Evolutionary conservation across 1,139 yeast genomes (phyloP).

Genomic region (Saccharomycopsis phalli): DNA sequence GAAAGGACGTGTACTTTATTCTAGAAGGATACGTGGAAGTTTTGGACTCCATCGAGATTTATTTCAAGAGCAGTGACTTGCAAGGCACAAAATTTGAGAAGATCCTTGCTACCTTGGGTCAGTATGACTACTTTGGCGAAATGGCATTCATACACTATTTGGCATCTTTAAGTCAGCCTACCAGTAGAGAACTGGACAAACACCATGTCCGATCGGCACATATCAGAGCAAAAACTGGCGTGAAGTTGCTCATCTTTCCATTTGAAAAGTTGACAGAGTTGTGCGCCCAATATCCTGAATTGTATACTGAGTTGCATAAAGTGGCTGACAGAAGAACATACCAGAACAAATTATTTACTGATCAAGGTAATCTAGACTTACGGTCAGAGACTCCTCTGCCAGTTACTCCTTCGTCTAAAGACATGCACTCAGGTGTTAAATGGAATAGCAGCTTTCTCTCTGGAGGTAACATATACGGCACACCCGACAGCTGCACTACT

Average conservation of each 20-base stretch:
- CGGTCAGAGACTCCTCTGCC: background rate
- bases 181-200: slow-evolving; percentile 7
- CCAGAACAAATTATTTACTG: slow-evolving; percentile 22
- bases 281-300: slow-evolving; percentile 48
- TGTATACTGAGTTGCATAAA: slow-evolving; percentile 48
- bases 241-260: slow-evolving; percentile 52
- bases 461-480: slow-evolving; percentile 2
- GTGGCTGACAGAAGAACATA: slow-evolving; percentile 48
- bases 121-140: slow-evolving; percentile 69
- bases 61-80: slow-evolving; percentile 17
- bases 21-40: slow-evolving; percentile 67
- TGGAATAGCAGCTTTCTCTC: slow-evolving; percentile 15
- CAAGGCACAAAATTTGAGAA: slow-evolving; percentile 28
- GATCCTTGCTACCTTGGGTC: slow-evolving; percentile 47
- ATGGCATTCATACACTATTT: slow-evolving; percentile 56
- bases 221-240: slow-evolving; percentile 50
- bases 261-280: slow-evolving; percentile 43
- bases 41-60: slow-evolving; percentile 33
- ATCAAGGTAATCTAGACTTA: no score
- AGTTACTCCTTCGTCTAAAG: background rate
- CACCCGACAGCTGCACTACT: background rate
- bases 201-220: slow-evolving; percentile 43
- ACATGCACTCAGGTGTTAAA: slow-evolving; percentile 4
- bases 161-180: slow-evolving; percentile 23
- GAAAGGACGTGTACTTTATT: slow-evolving; percentile 58